These are phyloP conservation scores for Camellia japonica DNA, from an alignment of 148 eudicot genomes.

Conservation along the genomic window DNA sequence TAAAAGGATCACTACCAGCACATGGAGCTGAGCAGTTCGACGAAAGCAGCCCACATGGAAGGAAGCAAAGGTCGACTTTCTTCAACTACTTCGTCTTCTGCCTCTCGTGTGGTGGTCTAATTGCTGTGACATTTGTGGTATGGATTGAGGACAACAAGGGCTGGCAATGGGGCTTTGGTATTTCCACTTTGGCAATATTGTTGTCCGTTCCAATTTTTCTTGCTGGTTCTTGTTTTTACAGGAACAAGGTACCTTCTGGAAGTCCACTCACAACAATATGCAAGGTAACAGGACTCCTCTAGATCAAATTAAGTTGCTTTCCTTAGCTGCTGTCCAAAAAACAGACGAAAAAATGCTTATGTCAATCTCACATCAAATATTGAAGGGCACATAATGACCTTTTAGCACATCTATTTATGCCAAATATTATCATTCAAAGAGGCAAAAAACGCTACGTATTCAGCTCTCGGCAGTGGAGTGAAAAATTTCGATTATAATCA, in stretches of 20 bases:
- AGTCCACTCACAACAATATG: conserved; percentile 85
- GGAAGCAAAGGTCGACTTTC: conserved; percentile 81
- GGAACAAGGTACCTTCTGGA: conserved; percentile 72
- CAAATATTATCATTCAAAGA: too few species aligned
- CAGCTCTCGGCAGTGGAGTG: too few species aligned
- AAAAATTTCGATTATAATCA: too few species aligned
- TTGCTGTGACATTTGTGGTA: conserved; percentile 89
- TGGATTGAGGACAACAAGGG: conserved; percentile 96
- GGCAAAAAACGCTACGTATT: too few species aligned
- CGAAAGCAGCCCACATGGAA: conserved; percentile 53
- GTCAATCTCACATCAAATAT: too few species aligned
- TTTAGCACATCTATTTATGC: too few species aligned
- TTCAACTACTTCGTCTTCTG: conserved; percentile 92
- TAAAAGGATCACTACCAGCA: conserved; percentile 78
- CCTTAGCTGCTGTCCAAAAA: too few species aligned
- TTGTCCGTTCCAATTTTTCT: conserved; percentile 72
- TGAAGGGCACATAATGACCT: too few species aligned
- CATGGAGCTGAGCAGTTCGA: conserved; percentile 98
- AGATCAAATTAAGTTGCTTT: too few species aligned
- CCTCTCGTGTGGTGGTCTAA: conserved; percentile 70
- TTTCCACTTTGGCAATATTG: conserved; percentile 64
- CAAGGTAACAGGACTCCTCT: conserved; percentile 43
- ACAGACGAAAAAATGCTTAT: too few species aligned
- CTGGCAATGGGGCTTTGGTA: conserved; percentile 93
- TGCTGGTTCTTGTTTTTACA: conserved; percentile 57